phyloP scores from a whole-genome alignment of 1,139 yeast genomes.

The Keqinozyma sinolaborantium region DNA sequence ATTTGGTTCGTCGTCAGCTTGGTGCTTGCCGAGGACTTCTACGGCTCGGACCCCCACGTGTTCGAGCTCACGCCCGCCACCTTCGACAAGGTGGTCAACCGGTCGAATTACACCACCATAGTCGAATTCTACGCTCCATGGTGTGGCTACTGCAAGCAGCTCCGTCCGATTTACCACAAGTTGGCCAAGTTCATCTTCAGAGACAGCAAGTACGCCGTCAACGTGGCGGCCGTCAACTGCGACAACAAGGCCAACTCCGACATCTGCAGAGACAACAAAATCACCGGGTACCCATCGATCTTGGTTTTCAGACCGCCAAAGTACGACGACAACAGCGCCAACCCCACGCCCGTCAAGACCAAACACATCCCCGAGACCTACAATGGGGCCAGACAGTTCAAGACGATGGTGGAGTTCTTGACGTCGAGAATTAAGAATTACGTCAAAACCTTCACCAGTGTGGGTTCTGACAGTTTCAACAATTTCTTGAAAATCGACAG shows the following conservation, averaged over 20 bases:
- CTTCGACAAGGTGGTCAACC: conserved; percentile 63
- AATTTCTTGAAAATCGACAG: conserved; percentile 23
- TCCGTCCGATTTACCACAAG: conserved; percentile 55
- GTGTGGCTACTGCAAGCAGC: conserved; percentile 79
- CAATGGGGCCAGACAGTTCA: conserved; percentile 63
- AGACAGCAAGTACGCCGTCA: conserved; percentile 52
- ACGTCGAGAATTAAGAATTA: conserved; percentile 68
- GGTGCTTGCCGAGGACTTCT: conserved; percentile 10
- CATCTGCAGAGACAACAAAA: conserved; percentile 63
- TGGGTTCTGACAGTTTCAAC: conserved; percentile 19
- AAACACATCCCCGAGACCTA: conserved; percentile 64
- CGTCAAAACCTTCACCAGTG: conserved; percentile 47
- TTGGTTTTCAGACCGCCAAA: conserved; percentile 83
- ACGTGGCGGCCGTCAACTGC: conserved; percentile 86
- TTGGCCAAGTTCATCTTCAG: conserved; percentile 55
- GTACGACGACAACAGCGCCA: conserved; percentile 20
- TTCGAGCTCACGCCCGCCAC: conserved; percentile 53
- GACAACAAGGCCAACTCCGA: conserved; percentile 64
- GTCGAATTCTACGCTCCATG: conserved; percentile 97
- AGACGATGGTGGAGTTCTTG: conserved; percentile 56
- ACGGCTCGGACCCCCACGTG: conserved; percentile 41
- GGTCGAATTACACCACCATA: conserved; percentile 72
- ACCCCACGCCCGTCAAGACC: conserved; percentile 10
- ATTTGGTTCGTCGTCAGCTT: conserved; percentile 1
- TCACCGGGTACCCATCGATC: conserved; percentile 80